These are phyloP conservation scores for Saccharomycopsis vini DNA, from an alignment of 805 yeast species.

Conservation along the genomic window DNA sequence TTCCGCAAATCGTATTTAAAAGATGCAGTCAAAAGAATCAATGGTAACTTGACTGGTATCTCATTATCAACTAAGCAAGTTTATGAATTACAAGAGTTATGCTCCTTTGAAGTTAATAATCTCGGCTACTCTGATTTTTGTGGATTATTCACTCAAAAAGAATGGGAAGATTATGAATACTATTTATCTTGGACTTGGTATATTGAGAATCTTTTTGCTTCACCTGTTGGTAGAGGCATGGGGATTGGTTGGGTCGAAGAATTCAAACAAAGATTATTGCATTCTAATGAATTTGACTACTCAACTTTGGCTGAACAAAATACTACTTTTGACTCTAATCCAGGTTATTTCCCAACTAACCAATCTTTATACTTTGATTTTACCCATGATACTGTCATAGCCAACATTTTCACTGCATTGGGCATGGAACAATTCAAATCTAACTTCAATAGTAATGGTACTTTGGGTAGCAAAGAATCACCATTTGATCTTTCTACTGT, in stretches of 20 bases:
- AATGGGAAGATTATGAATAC: slow-evolving; percentile 56
- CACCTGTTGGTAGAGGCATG: slow-evolving; percentile 44
- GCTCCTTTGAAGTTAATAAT: slow-evolving; percentile 70
- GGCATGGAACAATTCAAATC: slow-evolving; percentile 34
- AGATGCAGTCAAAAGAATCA: slow-evolving; percentile 48
- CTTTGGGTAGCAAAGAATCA: slow-evolving; percentile 3
- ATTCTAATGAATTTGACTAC: slow-evolving; percentile 38
- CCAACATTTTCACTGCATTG: slow-evolving; percentile 54
- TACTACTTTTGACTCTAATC: slow-evolving; percentile 27
- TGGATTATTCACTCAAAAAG: slow-evolving; percentile 56
- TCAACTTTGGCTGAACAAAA: slow-evolving; percentile 30
- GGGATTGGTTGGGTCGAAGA: slow-evolving; percentile 51
- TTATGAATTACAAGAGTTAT: slow-evolving; percentile 43
- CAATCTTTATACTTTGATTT: slow-evolving; percentile 58
- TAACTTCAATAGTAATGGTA: slow-evolving; percentile 1
- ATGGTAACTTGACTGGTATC: slow-evolving; percentile 44
- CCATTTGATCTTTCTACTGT: slow-evolving; percentile 14
- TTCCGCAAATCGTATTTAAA: slow-evolving; percentile 31
- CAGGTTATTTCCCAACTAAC: slow-evolving; percentile 30
- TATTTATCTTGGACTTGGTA: slow-evolving; percentile 48
- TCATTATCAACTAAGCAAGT: slow-evolving; percentile 47
- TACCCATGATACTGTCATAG: slow-evolving; percentile 66
- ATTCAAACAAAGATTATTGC: slow-evolving; percentile 32
- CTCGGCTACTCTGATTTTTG: slow-evolving; percentile 61
- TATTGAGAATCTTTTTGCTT: slow-evolving; percentile 58